Evolutionary conservation across 177 flowering plant species (phyloP).

Genomic region (Telopea speciosissima): DNA sequence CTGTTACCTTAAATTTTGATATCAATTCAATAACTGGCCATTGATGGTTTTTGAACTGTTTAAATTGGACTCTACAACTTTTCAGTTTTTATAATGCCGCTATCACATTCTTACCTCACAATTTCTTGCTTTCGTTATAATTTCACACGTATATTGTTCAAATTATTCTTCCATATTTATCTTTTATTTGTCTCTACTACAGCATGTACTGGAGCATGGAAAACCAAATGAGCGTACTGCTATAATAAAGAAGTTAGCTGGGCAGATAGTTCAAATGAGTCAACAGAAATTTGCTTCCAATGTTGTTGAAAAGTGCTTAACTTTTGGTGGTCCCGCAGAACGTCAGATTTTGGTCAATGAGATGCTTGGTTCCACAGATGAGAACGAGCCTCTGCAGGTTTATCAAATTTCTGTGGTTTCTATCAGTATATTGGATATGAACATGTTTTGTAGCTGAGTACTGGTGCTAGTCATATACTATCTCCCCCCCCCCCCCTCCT

Average conservation of each 20-base stretch:
- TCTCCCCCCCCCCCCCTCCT: no score
- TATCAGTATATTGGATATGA: background rate
- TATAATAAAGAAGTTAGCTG: conserved; percentile 62
- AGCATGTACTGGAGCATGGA: conserved; percentile 95
- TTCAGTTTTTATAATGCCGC: no score
- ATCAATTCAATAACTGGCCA: no score
- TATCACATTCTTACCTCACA: background rate
- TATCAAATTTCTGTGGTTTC: conserved; percentile 3
- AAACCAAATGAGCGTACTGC: conserved; percentile 71
- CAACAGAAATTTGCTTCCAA: conserved; percentile 95
- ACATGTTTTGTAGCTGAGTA: no score
- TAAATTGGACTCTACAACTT: no score
- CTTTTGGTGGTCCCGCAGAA: conserved; percentile 70
- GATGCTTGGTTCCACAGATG: conserved; percentile 88
- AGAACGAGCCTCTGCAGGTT: conserved; percentile 93
- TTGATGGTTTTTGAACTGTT: no score
- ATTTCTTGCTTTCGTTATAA: background rate
- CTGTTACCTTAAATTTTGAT: no score
- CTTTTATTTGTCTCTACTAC: conserved; percentile 14
- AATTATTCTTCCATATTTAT: background rate
- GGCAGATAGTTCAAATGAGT: conserved; percentile 90
- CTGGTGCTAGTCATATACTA: no score
- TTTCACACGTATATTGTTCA: background rate
- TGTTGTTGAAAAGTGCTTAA: conserved; percentile 81
- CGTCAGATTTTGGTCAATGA: conserved; percentile 71